A percentile compares a stretch with the other conserved stretches of the same genome.
Evolutionary conservation across 1,284 basidiomycete species (phyloP).

Genomic region (Papiliotrema flavescens): DNA sequence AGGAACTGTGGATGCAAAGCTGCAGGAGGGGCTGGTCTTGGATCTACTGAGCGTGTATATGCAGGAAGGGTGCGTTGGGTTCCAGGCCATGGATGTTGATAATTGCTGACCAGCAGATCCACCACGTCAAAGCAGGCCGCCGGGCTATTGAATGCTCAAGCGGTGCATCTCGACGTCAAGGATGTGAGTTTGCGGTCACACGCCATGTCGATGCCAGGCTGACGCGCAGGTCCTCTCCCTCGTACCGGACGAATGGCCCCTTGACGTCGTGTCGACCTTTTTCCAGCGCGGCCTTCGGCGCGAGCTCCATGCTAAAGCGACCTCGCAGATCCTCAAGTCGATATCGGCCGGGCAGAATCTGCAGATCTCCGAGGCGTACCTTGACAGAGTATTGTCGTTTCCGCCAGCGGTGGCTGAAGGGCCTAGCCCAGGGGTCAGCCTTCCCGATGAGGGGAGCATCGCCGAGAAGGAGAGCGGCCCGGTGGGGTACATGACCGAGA

Average conservation of each 20-base stretch:
- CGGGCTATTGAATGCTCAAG: slow-evolving; percentile 71
- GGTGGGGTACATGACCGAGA: slow-evolving; percentile 1
- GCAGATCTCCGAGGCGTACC: slow-evolving; percentile 33
- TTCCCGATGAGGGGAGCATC: slow-evolving; percentile 40
- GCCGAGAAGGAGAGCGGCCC: slow-evolving; percentile 35
- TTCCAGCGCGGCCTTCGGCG: slow-evolving; percentile 71
- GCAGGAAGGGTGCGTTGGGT: slow-evolving; percentile 57
- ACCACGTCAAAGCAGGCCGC: slow-evolving; percentile 52
- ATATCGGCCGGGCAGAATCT: slow-evolving; percentile 47
- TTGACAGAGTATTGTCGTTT: slow-evolving; percentile 28
- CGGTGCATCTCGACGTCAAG: slow-evolving; percentile 67
- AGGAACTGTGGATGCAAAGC: slow-evolving; percentile 55
- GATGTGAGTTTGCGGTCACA: slow-evolving; percentile 56
- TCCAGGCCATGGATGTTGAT: background rate
- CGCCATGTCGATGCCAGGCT: background rate
- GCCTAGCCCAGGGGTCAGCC: slow-evolving; percentile 3
- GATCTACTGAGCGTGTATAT: slow-evolving; percentile 76
- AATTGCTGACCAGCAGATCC: slow-evolving; percentile 6
- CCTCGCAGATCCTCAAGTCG: slow-evolving; percentile 42
- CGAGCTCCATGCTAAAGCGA: slow-evolving; percentile 58
- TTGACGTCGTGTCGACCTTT: slow-evolving; percentile 69
- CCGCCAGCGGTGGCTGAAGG: slow-evolving; percentile 16
- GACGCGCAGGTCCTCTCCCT: slow-evolving; percentile 61
- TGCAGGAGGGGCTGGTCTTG: slow-evolving; percentile 61
- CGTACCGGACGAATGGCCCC: slow-evolving; percentile 70